These are phyloP conservation scores for Acanthamoeba triangularis DNA, from an alignment of 208 protist species.

Conservation along the genomic window DNA sequence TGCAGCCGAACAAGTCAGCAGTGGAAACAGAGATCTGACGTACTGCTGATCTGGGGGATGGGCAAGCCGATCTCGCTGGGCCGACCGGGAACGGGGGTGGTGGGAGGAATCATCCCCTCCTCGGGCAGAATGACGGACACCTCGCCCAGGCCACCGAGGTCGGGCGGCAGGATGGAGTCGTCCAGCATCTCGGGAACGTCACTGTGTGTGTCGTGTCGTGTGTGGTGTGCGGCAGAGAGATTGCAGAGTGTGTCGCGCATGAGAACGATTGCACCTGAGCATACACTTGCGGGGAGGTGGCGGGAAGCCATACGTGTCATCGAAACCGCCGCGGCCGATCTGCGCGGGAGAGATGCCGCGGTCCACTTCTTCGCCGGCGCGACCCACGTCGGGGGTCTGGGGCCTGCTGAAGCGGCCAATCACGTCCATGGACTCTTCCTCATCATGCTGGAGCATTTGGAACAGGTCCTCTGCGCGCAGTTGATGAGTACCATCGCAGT, in stretches of 20 bases:
- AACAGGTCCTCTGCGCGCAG: slow-evolving; percentile 45
- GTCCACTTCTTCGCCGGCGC: slow-evolving; percentile 52
- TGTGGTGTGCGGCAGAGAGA: too few species aligned
- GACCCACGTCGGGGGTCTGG: slow-evolving; percentile 44
- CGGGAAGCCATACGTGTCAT: slow-evolving; percentile 37
- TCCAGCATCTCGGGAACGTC: slow-evolving; percentile 2
- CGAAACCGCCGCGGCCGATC: slow-evolving; percentile 23
- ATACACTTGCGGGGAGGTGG: background rate
- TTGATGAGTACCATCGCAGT: too few species aligned
- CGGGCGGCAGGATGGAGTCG: slow-evolving; percentile 32
- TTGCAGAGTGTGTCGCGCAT: background rate
- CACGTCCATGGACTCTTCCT: slow-evolving; percentile 55
- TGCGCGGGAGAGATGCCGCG: slow-evolving; percentile 25
- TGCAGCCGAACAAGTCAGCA: too few species aligned
- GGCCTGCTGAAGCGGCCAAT: slow-evolving; percentile 39
- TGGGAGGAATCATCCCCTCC: background rate
- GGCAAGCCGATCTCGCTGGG: slow-evolving; percentile 29
- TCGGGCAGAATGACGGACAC: slow-evolving; percentile 24
- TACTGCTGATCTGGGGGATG: slow-evolving; percentile 66
- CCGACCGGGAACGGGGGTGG: background rate
- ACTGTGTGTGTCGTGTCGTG: background rate
- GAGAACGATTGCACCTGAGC: background rate
- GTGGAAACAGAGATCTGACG: background rate
- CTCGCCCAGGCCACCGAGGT: slow-evolving; percentile 17
- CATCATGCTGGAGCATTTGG: slow-evolving; percentile 13